These are phyloP conservation scores for Podosphaera fusca DNA, from an alignment of 2,329 filamentous ascomycete genomes.

Conservation along the genomic window DNA sequence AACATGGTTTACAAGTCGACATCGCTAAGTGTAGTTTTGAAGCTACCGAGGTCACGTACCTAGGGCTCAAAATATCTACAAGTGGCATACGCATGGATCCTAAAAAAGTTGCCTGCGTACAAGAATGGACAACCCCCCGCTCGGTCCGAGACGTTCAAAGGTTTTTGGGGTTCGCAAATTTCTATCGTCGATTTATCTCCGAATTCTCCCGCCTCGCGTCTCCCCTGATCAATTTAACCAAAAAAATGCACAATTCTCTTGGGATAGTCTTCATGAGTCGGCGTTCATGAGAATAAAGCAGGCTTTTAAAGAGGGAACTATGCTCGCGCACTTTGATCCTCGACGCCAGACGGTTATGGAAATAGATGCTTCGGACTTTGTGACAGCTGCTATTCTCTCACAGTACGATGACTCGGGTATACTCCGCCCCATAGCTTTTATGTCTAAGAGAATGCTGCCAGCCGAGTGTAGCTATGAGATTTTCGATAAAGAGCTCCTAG, in stretches of 20 bases:
- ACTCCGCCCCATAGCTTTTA: too few relatives aligned
- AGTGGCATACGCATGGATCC: not conserved
- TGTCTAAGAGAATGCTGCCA: not conserved
- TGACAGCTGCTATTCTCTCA: too few relatives aligned
- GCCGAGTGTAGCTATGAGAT: not conserved
- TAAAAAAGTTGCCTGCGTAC: not conserved
- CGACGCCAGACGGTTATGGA: too few relatives aligned
- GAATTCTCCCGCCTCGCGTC: not conserved
- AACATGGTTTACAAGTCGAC: too few relatives aligned
- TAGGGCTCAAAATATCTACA: slow-evolving; percentile 1
- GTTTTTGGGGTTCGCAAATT: not conserved
- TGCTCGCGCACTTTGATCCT: too few relatives aligned
- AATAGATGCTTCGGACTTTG: too few relatives aligned
- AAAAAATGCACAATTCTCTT: not conserved
- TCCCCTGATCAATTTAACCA: not conserved
- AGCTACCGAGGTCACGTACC: slow-evolving; percentile 1
- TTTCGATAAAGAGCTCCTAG: not conserved
- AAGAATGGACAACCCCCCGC: not conserved
- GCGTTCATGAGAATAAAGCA: not conserved
- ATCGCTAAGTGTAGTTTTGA: not conserved
- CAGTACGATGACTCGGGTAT: too few relatives aligned
- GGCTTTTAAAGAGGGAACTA: too few relatives aligned
- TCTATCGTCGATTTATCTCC: not conserved
- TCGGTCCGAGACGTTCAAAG: not conserved
- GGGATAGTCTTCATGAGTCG: not conserved